A percentile compares a stretch with the other conserved stretches of the same genome.
Evolutionary conservation across 2,329 filamentous ascomycete genomes (phyloP).

Genomic region (Aspergillus brasiliensis): DNA sequence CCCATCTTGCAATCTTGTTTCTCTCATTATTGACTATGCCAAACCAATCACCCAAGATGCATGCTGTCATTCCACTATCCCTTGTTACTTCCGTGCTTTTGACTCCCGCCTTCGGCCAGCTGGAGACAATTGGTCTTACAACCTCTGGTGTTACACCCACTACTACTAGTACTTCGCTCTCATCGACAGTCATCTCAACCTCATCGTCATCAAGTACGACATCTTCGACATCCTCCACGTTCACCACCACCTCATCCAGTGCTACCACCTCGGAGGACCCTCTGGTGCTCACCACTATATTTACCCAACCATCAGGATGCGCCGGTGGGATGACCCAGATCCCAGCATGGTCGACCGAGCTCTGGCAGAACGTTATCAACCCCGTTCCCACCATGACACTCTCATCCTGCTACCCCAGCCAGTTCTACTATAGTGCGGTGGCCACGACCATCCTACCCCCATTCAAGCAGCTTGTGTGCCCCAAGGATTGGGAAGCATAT

Average conservation of each 20-base stretch:
- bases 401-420: conserved; percentile 10
- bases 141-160: neutral
- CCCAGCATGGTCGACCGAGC: conserved; percentile 2
- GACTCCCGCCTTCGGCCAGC: neutral
- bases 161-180: neutral
- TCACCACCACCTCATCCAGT: neutral
- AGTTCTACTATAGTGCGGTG: conserved; percentile 9
- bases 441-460: neutral
- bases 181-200: neutral
- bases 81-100: neutral
- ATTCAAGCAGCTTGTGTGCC: conserved; percentile 1
- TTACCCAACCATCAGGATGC: conserved; percentile 7
- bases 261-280: neutral
- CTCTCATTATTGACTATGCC: neutral
- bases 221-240: neutral
- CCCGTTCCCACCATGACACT: conserved; percentile 7
- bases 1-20: neutral
- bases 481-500: conserved; percentile 1
- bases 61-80: neutral
- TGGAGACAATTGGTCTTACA: neutral
- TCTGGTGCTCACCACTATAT: neutral
- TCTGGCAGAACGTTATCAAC: conserved; percentile 11
- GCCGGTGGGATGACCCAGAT: neutral
- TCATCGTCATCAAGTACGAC: neutral
- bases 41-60: conserved; percentile 1